These are phyloP conservation scores for Candida vaughaniae DNA, from an alignment of 805 yeast species.

Conservation along the genomic window DNA sequence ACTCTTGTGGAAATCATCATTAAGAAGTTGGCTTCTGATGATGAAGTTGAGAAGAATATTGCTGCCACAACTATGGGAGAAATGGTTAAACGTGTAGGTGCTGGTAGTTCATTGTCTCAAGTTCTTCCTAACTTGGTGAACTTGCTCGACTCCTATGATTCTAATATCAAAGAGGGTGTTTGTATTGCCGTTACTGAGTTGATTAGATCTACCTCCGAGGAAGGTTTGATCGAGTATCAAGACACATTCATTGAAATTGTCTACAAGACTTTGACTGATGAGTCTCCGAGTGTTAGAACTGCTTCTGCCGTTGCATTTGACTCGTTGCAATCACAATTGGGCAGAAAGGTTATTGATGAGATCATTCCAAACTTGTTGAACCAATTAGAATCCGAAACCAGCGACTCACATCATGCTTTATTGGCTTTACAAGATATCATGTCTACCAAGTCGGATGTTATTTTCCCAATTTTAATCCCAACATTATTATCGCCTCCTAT, in stretches of 20 bases:
- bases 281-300: slow-evolving; percentile 71
- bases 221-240: slow-evolving; percentile 63
- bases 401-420: slow-evolving; percentile 70
- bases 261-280: slow-evolving; percentile 75
- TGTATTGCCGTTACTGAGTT: slow-evolving; percentile 91
- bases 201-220: slow-evolving; percentile 67
- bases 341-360: slow-evolving; percentile 84
- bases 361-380: slow-evolving; percentile 76
- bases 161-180: slow-evolving; percentile 78
- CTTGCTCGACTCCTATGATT: slow-evolving; percentile 61
- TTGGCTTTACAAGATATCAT: slow-evolving; percentile 88
- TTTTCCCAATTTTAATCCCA: slow-evolving; percentile 92
- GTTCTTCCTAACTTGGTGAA: slow-evolving; percentile 83
- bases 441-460: slow-evolving; percentile 84
- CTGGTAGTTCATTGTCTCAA: slow-evolving; percentile 77
- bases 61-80: slow-evolving; percentile 96
- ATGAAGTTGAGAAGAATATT: slow-evolving; percentile 74
- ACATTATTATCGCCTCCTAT: slow-evolving; percentile 79
- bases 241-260: slow-evolving; percentile 69
- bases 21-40: slow-evolving; percentile 77
- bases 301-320: slow-evolving; percentile 94
- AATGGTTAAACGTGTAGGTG: slow-evolving; percentile 89
- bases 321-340: slow-evolving; percentile 75
- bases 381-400: slow-evolving; percentile 52
- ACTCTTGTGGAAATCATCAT: slow-evolving; percentile 78